Evolutionary conservation across 805 yeast genomes (phyloP).

Genomic region (Hyphopichia homilentoma): DNA sequence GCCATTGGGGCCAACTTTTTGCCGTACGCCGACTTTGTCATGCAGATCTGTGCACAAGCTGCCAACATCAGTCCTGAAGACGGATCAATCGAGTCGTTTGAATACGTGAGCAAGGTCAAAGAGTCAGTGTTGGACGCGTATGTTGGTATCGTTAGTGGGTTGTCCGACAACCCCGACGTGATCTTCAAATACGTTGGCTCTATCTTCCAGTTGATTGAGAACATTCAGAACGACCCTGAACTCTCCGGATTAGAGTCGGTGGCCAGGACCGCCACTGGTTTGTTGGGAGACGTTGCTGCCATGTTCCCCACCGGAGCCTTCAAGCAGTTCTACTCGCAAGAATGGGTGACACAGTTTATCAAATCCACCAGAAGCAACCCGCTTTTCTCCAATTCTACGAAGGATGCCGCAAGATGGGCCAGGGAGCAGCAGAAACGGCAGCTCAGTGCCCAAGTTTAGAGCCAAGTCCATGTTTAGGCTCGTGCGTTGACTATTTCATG

Average conservation of each 20-base stretch:
- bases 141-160: conserved; percentile 93
- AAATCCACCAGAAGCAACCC: conserved; percentile 66
- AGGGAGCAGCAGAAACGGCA: conserved; percentile 71
- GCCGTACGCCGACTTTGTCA: conserved; percentile 74
- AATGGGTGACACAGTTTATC: conserved; percentile 78
- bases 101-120: conserved; percentile 65
- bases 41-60: conserved; percentile 71
- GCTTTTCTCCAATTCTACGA: conserved; percentile 60
- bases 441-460: no score
- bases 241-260: conserved; percentile 64
- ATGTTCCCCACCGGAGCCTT: conserved; percentile 80
- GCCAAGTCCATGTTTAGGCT: neutral
- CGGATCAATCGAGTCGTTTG: conserved; percentile 67
- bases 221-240: conserved; percentile 55
- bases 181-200: conserved; percentile 63
- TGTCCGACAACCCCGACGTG: conserved; percentile 62
- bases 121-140: conserved; percentile 94
- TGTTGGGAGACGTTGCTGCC: conserved; percentile 88
- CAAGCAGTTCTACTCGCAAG: conserved; percentile 60
- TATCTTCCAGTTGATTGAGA: conserved; percentile 65
- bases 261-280: conserved; percentile 80
- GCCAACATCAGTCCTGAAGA: conserved; percentile 63
- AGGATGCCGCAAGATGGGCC: conserved; percentile 97
- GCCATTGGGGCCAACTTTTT: conserved; percentile 75
- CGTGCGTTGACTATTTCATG: conserved; percentile 1